A percentile compares a stretch with the other conserved stretches of the same genome.
These are phyloP conservation scores for Striga hermonthica DNA, from an alignment of 305 asterid genomes.

Conservation along the genomic window DNA sequence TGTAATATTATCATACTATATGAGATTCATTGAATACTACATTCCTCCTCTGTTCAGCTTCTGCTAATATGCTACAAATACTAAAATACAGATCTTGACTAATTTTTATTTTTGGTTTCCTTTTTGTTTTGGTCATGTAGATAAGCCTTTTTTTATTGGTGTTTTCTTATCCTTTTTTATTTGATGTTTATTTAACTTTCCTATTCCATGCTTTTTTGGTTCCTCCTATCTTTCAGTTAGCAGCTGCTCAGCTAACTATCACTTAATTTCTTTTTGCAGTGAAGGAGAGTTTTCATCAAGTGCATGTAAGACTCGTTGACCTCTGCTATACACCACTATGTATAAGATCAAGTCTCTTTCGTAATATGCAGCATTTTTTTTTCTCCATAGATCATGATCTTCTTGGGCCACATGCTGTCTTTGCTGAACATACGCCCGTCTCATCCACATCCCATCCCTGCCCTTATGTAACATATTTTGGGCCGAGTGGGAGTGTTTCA, in stretches of 20 bases:
- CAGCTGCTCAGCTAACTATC: slow-evolving; percentile 28
- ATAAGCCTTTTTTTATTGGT: too few relatives aligned
- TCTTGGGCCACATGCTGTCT: slow-evolving; percentile 54
- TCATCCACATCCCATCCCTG: slow-evolving; percentile 68
- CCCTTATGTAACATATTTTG: slow-evolving; percentile 70
- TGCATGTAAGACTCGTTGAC: slow-evolving; percentile 56
- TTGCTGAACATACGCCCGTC: slow-evolving; percentile 54
- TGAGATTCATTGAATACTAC: too few relatives aligned
- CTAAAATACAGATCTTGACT: too few relatives aligned
- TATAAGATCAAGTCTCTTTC: slow-evolving; percentile 27
- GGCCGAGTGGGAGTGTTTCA: slow-evolving; percentile 57
- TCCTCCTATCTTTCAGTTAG: slow-evolving; percentile 11
- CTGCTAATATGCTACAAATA: too few relatives aligned
- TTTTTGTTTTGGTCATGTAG: too few relatives aligned
- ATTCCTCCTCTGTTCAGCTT: too few relatives aligned
- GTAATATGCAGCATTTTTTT: slow-evolving; percentile 33
- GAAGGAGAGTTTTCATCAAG: slow-evolving; percentile 65
- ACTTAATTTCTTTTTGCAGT: slow-evolving; percentile 39
- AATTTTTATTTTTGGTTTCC: too few relatives aligned
- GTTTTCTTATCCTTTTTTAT: too few relatives aligned
- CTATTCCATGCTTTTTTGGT: neutral
- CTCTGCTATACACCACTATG: slow-evolving; percentile 26
- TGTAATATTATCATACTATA: too few relatives aligned
- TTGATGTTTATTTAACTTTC: too few relatives aligned
- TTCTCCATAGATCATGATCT: slow-evolving; percentile 51